Conservation (phyloP, 257 asterid genomes). For the Striga asiatica region DNA sequence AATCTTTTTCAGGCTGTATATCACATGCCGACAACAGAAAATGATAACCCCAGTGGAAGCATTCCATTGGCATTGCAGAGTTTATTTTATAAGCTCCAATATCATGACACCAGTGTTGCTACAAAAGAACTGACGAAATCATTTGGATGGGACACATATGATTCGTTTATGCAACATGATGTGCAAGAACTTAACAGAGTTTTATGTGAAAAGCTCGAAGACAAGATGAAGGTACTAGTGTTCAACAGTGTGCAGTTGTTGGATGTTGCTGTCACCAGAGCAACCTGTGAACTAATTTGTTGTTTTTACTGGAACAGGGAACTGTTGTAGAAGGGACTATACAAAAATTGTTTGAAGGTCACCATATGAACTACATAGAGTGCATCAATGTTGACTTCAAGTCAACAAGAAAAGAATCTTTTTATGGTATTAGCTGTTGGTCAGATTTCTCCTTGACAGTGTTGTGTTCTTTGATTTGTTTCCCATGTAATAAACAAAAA, state of each 20-base stretch:
- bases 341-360: conserved; percentile 96
- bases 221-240: conserved; percentile 84
- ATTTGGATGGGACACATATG: conserved; percentile 98
- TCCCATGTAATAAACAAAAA: conserved; percentile 8
- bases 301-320: conserved; percentile 55
- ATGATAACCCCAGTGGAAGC: conserved; percentile 97
- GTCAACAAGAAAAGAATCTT: conserved; percentile 93
- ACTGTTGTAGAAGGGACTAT: conserved; percentile 99
- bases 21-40: conserved; percentile 99
- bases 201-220: conserved; percentile 91
- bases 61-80: conserved; percentile 97
- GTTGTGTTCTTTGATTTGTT: conserved; percentile 7
- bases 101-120: conserved; percentile 86
- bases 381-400: conserved; percentile 94
- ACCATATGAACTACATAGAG: conserved; percentile 89
- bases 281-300: conserved; percentile 17
- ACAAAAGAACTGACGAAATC: conserved; percentile 96
- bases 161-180: conserved; percentile 97
- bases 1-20: conserved; percentile 80
- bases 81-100: conserved; percentile 94
- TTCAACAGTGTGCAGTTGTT: conserved; percentile 6
- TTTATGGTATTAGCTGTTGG: conserved; percentile 57
- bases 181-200: conserved; percentile 97
- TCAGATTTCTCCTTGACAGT: conserved; percentile 13
- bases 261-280: conserved; percentile 2